A percentile compares a stretch with the other conserved stretches of the same genome.
phyloP scores from a whole-genome alignment of 352 stramenopile species.

The Globisporangium solare region DNA sequence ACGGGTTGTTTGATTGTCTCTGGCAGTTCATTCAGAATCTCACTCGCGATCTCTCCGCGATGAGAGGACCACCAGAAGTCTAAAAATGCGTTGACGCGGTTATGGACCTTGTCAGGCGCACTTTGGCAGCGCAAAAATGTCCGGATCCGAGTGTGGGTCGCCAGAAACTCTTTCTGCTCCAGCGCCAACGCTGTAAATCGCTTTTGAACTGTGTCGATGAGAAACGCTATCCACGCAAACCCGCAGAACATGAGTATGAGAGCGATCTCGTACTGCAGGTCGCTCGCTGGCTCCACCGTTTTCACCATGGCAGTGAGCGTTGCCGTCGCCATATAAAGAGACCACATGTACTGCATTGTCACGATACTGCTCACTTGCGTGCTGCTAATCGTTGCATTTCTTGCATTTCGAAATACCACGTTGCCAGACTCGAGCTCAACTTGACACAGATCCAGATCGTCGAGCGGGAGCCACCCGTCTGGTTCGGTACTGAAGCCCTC shows the following conservation, averaged over 20 bases:
- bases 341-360: slow-evolving; percentile 21
- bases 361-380: slow-evolving; percentile 12
- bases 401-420: slow-evolving; percentile 13
- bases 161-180: slow-evolving; percentile 37
- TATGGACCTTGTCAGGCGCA: slow-evolving; percentile 24
- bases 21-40: slow-evolving; percentile 27
- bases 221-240: slow-evolving; percentile 30
- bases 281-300: slow-evolving; percentile 23
- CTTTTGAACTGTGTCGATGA: slow-evolving; percentile 41
- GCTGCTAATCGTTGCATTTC: slow-evolving; percentile 12
- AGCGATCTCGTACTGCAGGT: slow-evolving; percentile 26
- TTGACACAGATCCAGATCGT: slow-evolving; percentile 16
- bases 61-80: slow-evolving; percentile 46
- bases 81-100: slow-evolving; percentile 33
- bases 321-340: slow-evolving; percentile 22
- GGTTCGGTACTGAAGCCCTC: slow-evolving; percentile 22
- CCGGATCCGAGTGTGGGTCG: slow-evolving; percentile 25
- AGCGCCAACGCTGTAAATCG: slow-evolving; percentile 31
- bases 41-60: slow-evolving; percentile 27
- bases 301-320: slow-evolving; percentile 18
- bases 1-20: slow-evolving; percentile 23
- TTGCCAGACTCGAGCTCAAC: slow-evolving; percentile 5
- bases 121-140: slow-evolving; percentile 35
- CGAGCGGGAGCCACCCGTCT: slow-evolving; percentile 24
- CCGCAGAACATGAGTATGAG: slow-evolving; percentile 35